Conservation (phyloP, 805 yeast genomes). For the Candida tibetensis region DNA sequence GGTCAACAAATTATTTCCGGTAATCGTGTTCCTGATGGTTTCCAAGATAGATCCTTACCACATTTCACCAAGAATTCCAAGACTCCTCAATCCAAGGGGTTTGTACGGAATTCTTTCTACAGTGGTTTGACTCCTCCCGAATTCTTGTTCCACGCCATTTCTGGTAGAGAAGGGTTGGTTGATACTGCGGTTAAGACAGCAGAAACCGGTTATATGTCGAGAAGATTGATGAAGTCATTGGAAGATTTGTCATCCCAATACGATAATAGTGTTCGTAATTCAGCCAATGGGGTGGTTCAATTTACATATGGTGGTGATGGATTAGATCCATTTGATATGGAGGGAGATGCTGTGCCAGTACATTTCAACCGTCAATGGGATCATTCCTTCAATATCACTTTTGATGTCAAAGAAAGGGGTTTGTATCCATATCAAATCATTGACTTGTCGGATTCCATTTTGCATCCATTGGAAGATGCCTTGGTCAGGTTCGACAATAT, state of each 20-base stretch:
- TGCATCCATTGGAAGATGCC: constrained; percentile 58
- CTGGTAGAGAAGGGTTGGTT: constrained; percentile 99
- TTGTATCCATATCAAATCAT: constrained; percentile 70
- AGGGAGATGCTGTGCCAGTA: constrained; percentile 96
- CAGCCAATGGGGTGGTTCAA: constrained; percentile 94
- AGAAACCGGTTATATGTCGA: constrained; percentile 97
- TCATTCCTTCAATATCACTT: constrained; percentile 77
- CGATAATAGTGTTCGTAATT: constrained; percentile 92
- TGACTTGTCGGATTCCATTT: constrained; percentile 50
- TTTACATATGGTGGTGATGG: constrained; percentile 99
- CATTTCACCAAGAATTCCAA: constrained; percentile 95
- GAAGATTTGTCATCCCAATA: constrained; percentile 94
- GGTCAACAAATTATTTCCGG: constrained; percentile 99
- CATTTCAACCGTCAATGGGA: constrained; percentile 94
- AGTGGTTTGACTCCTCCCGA: constrained; percentile 96
- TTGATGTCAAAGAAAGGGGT: constrained; percentile 49
- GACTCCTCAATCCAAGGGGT: constrained; percentile 97
- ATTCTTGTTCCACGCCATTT: constrained; percentile 95
- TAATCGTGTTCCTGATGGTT: constrained; percentile 99
- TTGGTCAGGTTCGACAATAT: constrained; percentile 70
- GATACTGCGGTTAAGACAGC: constrained; percentile 99
- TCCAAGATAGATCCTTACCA: constrained; percentile 96
- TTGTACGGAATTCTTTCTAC: constrained; percentile 92
- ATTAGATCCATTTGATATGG: constrained; percentile 97
- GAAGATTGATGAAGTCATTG: constrained; percentile 94